phyloP scores from a whole-genome alignment of 176 grass and related monocot species.

The Aegilops sharonensis region DNA sequence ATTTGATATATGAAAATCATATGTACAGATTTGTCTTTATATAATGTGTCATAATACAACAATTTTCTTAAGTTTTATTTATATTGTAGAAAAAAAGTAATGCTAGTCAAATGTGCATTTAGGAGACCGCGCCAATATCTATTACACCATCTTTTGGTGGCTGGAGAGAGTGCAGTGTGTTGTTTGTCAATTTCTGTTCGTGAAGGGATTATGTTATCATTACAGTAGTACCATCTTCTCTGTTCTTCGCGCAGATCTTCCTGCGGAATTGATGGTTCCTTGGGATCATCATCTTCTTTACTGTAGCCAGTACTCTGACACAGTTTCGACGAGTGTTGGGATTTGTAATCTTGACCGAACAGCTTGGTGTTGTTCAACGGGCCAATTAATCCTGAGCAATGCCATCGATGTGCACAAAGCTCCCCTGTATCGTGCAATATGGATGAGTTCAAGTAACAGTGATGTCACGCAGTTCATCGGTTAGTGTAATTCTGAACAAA shows the following conservation, averaged over 20 bases:
- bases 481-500: background rate
- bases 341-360: conserved; percentile 36
- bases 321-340: conserved; percentile 9
- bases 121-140: too few relatives aligned
- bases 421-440: background rate
- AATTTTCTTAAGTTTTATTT: too few relatives aligned
- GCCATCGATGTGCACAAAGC: background rate
- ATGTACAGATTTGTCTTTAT: too few relatives aligned
- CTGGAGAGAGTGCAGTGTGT: too few relatives aligned
- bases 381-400: conserved; percentile 5
- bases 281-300: background rate
- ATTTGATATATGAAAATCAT: too few relatives aligned
- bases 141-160: too few relatives aligned
- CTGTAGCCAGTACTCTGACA: background rate
- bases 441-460: background rate
- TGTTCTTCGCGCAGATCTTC: background rate
- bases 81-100: too few relatives aligned
- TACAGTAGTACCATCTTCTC: background rate
- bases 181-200: too few relatives aligned
- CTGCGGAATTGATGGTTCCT: background rate
- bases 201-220: too few relatives aligned
- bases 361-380: background rate
- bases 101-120: too few relatives aligned
- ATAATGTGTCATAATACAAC: too few relatives aligned
- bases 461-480: background rate